Base-by-base conservation (phyloP, 2,329 filamentous ascomycete species). In the Emydomyces testavorans region DNA sequence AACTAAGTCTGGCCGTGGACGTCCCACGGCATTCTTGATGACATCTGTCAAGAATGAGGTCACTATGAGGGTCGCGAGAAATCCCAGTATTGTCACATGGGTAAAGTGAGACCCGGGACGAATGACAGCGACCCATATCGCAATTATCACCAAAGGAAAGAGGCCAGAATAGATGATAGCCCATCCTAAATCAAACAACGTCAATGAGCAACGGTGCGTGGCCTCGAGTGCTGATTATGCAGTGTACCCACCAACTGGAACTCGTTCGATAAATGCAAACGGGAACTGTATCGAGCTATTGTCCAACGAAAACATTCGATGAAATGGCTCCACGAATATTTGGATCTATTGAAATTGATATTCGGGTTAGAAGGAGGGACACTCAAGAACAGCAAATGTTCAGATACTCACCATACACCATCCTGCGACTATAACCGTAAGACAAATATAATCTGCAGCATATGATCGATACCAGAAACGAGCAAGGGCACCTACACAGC, bases 281-380 rank as follows among this genome's bases (percentile, higher is more conserved):
- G 92, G 92, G 60, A 83, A 95, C 54, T 86, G 82, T 51, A 96
- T 87, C 42, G 79, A 73, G 20, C 85, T 75, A 62, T 96, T 87
- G 62, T 88, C 84, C 53, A 96, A 77, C 54, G 79, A 84, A 69
- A 98, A 96, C 79, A 95, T 84, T 67, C 86, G 87, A 64, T 96
- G 88, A 63, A 96, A 96, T 0, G 92, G 92, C 52, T 82, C 80
- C 57, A 85, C 75, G 55, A 83, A 73, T 57, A 84, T 70, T 65
- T 79, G 73, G 36, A 86, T 73, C 76, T 85, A 36, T n/a, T n/a
- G n/a, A n/a, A 24, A 49, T 39, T 38, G 13, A 18, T 18, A 21
- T 23, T n/a, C 15, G 1, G 11, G 26, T 51, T 18, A 45, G 46
- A 16, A 38, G 8, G 20, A 10, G 23, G 34, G 10, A 15, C 23